phyloP scores from a whole-genome alignment of 805 yeast genomes.

The Sugiyamaella marilandica region DNA sequence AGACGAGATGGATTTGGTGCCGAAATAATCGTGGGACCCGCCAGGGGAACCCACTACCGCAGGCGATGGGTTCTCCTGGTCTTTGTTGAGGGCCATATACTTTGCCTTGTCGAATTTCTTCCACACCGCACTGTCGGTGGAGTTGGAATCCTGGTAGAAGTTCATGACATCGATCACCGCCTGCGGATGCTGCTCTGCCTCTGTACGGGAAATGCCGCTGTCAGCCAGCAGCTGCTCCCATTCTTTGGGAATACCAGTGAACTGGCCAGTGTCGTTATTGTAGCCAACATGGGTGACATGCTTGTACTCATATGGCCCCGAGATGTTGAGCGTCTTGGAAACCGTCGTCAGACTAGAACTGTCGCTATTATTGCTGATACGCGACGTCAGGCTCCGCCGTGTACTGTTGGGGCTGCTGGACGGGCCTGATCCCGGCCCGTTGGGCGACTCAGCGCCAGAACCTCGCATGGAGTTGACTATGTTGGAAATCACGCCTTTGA shows the following conservation, averaged over 20 bases:
- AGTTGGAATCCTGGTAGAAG: conserved; percentile 46
- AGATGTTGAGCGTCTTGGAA: conserved; percentile 45
- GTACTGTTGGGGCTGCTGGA: conserved; percentile 6
- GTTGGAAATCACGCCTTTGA: conserved; percentile 25
- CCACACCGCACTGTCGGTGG: conserved; percentile 28
- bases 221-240: conserved; percentile 85
- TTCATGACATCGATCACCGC: conserved; percentile 91
- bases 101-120: conserved; percentile 26
- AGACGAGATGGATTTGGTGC: neutral
- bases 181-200: conserved; percentile 88
- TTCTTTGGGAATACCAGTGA: conserved; percentile 86
- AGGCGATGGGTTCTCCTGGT: neutral
- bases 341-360: conserved; percentile 4
- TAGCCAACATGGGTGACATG: conserved; percentile 95
- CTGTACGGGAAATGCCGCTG: conserved; percentile 81
- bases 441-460: neutral
- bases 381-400: conserved; percentile 3
- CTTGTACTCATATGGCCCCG: conserved; percentile 87
- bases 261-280: conserved; percentile 77
- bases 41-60: neutral
- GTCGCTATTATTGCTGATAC: neutral
- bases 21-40: neutral
- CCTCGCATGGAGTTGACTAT: conserved; percentile 22
- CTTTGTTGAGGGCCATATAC: neutral
- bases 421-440: neutral